These are phyloP conservation scores for Benincasa hispida DNA, from an alignment of 306 rosid species.

Conservation along the genomic window DNA sequence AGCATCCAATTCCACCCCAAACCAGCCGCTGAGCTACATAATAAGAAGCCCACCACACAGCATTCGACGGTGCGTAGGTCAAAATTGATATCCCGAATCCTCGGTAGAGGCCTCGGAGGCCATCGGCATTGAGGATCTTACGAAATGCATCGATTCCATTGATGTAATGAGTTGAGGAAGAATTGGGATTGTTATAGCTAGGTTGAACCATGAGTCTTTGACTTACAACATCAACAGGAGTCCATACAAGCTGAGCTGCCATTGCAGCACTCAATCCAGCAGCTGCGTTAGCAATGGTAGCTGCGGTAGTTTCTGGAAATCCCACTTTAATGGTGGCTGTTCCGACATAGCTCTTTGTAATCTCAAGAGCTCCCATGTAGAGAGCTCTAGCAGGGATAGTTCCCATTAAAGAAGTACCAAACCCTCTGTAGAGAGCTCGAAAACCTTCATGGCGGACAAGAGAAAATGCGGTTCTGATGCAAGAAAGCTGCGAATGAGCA, in stretches of 20 bases:
- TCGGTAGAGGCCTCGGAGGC: conserved; percentile 61
- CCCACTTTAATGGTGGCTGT: conserved; percentile 52
- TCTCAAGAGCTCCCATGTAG: conserved; percentile 74
- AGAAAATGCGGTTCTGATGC: conserved; percentile 44
- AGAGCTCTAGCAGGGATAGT: conserved; percentile 79
- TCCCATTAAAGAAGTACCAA: conserved; percentile 82
- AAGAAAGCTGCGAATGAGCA: conserved; percentile 53
- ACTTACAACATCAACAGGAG: conserved; percentile 79
- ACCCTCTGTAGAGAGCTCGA: conserved; percentile 68
- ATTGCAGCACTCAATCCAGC: conserved; percentile 69
- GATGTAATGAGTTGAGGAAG: conserved; percentile 16
- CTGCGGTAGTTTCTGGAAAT: conserved; percentile 52
- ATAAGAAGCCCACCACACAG: conserved; percentile 92
- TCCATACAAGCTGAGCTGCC: conserved; percentile 90
- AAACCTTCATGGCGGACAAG: conserved; percentile 61
- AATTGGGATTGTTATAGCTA: conserved; percentile 22
- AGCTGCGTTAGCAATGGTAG: conserved; percentile 58
- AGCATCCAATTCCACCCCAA: conserved; percentile 62
- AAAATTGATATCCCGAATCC: conserved; percentile 80
- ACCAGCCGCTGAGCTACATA: conserved; percentile 61
- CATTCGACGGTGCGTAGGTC: conserved; percentile 83
- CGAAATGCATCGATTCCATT: conserved; percentile 73
- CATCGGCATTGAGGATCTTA: conserved; percentile 56
- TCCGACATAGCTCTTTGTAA: conserved; percentile 77
- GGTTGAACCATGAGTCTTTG: conserved; percentile 78